Base-by-base conservation (phyloP, 2,329 filamentous ascomycete species). In the Penicillium italicum region DNA sequence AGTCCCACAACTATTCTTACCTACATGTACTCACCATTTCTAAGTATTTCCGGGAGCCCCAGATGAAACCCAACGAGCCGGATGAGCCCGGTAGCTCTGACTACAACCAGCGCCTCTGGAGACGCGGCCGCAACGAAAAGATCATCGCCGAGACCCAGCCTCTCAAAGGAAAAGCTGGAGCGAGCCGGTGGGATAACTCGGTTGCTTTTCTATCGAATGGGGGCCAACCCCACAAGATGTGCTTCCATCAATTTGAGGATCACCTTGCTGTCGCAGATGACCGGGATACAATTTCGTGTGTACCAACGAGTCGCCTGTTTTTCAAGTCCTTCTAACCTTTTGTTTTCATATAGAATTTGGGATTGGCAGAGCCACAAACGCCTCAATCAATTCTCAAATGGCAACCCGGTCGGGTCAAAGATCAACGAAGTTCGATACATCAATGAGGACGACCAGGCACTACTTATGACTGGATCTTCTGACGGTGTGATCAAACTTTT, bases 391-490 rank as follows among this genome's bases (percentile, higher is more conserved):
- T 99, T 99, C 74, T 95, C 90, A 28, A 97, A 97, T 67, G 92
- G 90, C 46, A 99, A 99, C 67, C 94, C 94, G 0, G 81, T 86
- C 31, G 91, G 92, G 3, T 96, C 91, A 26, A 91, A 87, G 65
- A 96, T 99, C 66, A 96, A 91, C 51, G 92, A 97, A 72, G 86
- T 97, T 71, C 90, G 91, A 53, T 97, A 97, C 73, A 96, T 99
- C 78, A 99, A 99, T 65, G 94, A 99, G 74, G 94, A 99, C 66
- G 94, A 99, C 70, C 91, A 95, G 69, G 94, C 93, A 3, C 85
- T 97, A 61, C 77, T 99, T 54, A 91, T 99, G 84, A 96, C 91
- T 0, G 94, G 94, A 1, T 96, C 92, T 8, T 96, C 91, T 1
- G 94, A 99, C 68, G 94, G 94, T 50, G 90, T 97, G 18, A 85